Conservation (phyloP, 1,284 basidiomycete species). For the Ganoderma resinaceum region DNA sequence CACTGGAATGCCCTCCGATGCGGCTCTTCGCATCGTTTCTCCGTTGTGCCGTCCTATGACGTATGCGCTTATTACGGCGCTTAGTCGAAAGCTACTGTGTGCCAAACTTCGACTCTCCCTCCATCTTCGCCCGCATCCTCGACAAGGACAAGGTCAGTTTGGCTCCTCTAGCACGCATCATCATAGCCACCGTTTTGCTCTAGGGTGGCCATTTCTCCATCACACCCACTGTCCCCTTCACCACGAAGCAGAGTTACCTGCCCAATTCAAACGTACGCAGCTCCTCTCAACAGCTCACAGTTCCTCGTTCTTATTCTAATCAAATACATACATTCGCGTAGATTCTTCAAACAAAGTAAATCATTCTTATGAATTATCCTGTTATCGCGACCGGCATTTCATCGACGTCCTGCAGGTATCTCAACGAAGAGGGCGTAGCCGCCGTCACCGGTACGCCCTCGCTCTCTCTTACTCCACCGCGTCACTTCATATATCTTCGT, state of each 20-base stretch:
- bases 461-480: not conserved
- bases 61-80: constrained; percentile 4
- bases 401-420: constrained; percentile 57
- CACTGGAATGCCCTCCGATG: not conserved
- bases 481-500: not conserved
- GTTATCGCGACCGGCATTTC: too few species aligned
- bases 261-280: constrained; percentile 82
- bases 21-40: not conserved
- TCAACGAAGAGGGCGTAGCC: constrained; percentile 83
- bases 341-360: constrained; percentile 81
- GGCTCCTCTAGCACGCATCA: not conserved
- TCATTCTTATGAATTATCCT: not conserved
- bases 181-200: not conserved
- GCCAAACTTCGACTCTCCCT: constrained; percentile 93
- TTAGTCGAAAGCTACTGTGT: constrained; percentile 91
- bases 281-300: not conserved
- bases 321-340: constrained; percentile 32
- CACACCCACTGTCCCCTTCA: constrained; percentile 70
- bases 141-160: constrained; percentile 84
- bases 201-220: constrained; percentile 94
- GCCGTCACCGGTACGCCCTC: constrained; percentile 68
- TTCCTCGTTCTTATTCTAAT: not conserved
- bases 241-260: constrained; percentile 86
- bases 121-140: constrained; percentile 87
- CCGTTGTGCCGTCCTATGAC: constrained; percentile 5